Percentiles rank a stretch among this genome's conserved stretches.
These are phyloP conservation scores for Candolleomyces efflorescens DNA, from an alignment of 768 basidiomycete genomes.

Conservation along the genomic window DNA sequence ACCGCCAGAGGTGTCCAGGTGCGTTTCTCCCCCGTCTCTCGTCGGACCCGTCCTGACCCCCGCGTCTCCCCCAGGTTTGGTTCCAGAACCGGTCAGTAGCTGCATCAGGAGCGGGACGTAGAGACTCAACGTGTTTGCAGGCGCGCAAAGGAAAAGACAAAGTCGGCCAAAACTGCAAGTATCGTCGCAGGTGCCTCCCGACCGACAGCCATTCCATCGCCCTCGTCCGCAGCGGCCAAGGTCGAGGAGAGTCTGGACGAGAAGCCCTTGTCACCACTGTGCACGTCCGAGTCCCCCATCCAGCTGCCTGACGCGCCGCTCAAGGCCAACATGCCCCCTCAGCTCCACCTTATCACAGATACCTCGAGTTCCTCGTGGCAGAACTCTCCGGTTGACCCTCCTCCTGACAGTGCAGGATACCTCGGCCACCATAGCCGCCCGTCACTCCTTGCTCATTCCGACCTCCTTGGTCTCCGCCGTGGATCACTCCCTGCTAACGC, in stretches of 20 bases:
- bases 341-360: constrained; percentile 36
- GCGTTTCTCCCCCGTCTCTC: background rate
- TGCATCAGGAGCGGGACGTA: background rate
- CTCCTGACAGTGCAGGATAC: constrained; percentile 30
- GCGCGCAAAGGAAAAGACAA: constrained; percentile 81
- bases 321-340: constrained; percentile 20
- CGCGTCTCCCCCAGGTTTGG: constrained; percentile 59
- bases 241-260: constrained; percentile 6
- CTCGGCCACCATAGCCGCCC: constrained; percentile 16
- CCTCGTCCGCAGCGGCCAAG: constrained; percentile 3
- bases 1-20: constrained; percentile 95
- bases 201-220: background rate
- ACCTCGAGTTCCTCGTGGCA: constrained; percentile 20
- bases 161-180: constrained; percentile 41
- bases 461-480: constrained; percentile 37
- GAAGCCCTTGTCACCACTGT: background rate
- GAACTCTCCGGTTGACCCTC: constrained; percentile 31
- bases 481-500: constrained; percentile 52
- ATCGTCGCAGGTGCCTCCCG: background rate
- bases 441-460: constrained; percentile 29
- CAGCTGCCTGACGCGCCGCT: constrained; percentile 2
- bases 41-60: constrained; percentile 12
- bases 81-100: constrained; percentile 74
- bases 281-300: constrained; percentile 20
- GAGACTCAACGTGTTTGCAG: constrained; percentile 26